These are phyloP conservation scores for Pseudotsuga menziesii DNA, from an alignment of 75 land plant species.

Conservation along the genomic window DNA sequence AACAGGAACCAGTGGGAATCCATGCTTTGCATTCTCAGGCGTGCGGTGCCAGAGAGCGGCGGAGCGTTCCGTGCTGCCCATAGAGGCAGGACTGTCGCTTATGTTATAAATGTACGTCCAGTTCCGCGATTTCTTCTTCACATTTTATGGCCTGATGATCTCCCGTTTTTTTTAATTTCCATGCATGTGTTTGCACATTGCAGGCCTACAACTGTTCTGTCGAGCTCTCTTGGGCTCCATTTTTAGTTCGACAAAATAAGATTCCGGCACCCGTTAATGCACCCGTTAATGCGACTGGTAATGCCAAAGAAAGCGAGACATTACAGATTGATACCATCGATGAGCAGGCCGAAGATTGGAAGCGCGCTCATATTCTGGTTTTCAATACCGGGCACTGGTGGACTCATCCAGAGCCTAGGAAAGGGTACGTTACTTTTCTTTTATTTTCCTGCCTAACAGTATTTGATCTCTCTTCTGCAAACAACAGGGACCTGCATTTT, in stretches of 20 bases:
- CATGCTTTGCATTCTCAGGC: slow-evolving; percentile 35
- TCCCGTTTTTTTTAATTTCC: too few species aligned
- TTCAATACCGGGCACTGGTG: slow-evolving; percentile 50
- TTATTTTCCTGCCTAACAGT: not conserved
- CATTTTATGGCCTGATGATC: too few species aligned
- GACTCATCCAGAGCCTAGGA: slow-evolving; percentile 24
- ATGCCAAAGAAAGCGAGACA: slow-evolving; percentile 7
- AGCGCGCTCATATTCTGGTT: slow-evolving; percentile 23
- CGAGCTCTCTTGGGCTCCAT: slow-evolving; percentile 13
- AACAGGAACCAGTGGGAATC: slow-evolving; percentile 53
- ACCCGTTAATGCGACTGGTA: not conserved
- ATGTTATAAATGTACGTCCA: slow-evolving; percentile 2
- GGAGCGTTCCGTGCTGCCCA: not conserved
- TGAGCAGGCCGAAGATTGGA: slow-evolving; percentile 13
- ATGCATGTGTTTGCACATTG: not conserved
- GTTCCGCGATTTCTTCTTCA: too few species aligned
- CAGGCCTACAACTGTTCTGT: slow-evolving; percentile 10
- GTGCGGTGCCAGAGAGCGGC: not conserved
- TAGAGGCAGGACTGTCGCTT: not conserved
- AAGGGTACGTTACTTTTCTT: slow-evolving; percentile 16
- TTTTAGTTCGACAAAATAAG: not conserved
- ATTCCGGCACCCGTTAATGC: not conserved
- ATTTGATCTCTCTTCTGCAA: not conserved
- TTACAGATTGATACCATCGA: slow-evolving; percentile 7
- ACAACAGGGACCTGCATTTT: too few species aligned